Conservation (phyloP, 75 land plant species). For the Adiantum capillusveneris region DNA sequence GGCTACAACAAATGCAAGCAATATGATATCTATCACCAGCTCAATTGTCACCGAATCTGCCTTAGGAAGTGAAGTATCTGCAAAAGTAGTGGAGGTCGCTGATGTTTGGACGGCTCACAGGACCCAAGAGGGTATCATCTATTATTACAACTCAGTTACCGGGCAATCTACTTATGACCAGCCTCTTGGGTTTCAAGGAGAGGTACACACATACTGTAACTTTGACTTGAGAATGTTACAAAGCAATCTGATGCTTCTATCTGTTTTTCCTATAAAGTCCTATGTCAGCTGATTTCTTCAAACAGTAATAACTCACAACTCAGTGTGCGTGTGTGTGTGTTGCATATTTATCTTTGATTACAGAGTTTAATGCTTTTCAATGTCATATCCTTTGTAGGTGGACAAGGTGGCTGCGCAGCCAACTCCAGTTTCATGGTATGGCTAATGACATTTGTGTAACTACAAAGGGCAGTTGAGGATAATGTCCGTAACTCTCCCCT, state of each 20-base stretch:
- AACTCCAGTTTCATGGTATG: constrained; percentile 81
- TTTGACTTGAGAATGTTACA: background rate
- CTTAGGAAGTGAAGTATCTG: constrained; percentile 21
- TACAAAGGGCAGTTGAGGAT: background rate
- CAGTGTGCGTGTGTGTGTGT: too few species aligned
- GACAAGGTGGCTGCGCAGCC: constrained; percentile 59
- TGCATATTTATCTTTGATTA: background rate
- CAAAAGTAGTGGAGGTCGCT: constrained; percentile 30
- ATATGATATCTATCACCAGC: background rate
- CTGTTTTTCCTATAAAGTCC: too few species aligned
- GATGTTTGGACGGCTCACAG: constrained; percentile 91
- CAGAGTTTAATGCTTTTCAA: background rate
- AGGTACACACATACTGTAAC: constrained; percentile 28
- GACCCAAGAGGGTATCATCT: constrained; percentile 63
- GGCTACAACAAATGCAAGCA: background rate
- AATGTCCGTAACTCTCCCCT: background rate
- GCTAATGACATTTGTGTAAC: background rate
- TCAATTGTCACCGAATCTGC: background rate
- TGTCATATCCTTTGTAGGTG: constrained; percentile 13
- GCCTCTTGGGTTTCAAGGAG: constrained; percentile 69
- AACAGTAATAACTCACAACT: too few species aligned
- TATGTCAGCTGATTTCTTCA: too few species aligned
- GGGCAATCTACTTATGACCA: constrained; percentile 86
- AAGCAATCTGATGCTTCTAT: too few species aligned
- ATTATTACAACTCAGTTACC: constrained; percentile 86